Evolutionary conservation across 169 alveolate genomes (phyloP).

Genomic region (Eimeria mitis): DNA sequence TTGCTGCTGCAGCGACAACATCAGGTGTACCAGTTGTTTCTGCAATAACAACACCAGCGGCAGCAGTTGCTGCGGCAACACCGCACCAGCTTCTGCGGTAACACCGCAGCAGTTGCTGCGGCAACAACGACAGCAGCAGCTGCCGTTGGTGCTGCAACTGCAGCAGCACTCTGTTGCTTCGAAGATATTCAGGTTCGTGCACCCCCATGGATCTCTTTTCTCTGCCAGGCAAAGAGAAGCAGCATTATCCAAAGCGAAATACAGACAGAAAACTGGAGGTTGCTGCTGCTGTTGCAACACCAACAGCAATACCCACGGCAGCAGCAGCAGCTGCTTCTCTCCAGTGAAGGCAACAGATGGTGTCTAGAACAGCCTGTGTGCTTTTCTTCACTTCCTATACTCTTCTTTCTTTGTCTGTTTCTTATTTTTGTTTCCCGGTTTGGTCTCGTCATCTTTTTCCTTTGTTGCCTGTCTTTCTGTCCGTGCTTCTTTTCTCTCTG

Average conservation of each 20-base stretch:
- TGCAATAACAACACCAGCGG: too few relatives aligned
- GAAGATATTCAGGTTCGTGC: not conserved
- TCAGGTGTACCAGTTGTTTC: too few relatives aligned
- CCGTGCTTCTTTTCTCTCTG: too few relatives aligned
- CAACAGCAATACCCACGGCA: not conserved
- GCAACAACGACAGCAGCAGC: constrained; percentile 11
- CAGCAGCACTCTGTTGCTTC: not conserved
- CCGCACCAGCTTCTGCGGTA: too few relatives aligned
- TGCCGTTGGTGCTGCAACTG: not conserved
- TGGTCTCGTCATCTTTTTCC: too few relatives aligned
- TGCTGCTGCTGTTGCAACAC: not conserved
- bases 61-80: too few relatives aligned
- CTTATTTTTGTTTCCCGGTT: too few relatives aligned
- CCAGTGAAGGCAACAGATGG: not conserved
- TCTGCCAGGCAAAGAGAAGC: not conserved
- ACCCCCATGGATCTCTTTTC: not conserved
- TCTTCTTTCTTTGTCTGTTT: too few relatives aligned
- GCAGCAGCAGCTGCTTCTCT: not conserved
- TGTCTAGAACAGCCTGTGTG: too few relatives aligned
- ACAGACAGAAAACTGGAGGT: not conserved
- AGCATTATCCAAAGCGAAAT: not conserved
- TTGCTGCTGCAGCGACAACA: not conserved
- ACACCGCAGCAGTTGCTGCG: too few relatives aligned
- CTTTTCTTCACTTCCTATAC: too few relatives aligned
- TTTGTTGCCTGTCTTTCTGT: too few relatives aligned